Base-by-base conservation (phyloP, 257 asterid genomes). In the Eustoma russellianum region DNA sequence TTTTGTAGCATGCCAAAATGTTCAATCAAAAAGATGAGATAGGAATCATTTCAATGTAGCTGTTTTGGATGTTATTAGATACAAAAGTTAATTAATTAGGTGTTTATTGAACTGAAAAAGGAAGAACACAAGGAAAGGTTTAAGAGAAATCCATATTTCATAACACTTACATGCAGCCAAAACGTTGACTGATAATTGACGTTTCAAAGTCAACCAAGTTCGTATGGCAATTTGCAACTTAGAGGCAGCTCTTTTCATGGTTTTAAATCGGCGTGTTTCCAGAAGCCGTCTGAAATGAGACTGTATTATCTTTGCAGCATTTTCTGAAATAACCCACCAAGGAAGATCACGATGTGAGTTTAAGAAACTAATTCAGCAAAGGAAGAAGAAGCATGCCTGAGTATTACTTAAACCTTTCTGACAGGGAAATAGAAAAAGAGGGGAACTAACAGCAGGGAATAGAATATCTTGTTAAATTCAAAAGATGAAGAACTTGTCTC, bases 271-370 rank as follows among this genome's bases (percentile, higher is more conserved):
- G 56, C 58, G 77, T 10, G 48, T 74, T 64, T 74, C 77, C 64
- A 63, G 74, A 17, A 70, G 57, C 48, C 77, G 77, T 62, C 86
- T 84, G 53, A 74, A 79, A 60, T 77, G 83, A 70, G 93, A 79
- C 69, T 91, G 98, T 63, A 91, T 80, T 38, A 87, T 75, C 63
- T 63, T 80, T 38, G 98, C 94, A 70, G 98, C 98, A 76, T 82
- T 82, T 68, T 76, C 98, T 91, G 87, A 46, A 65, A 68, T 54
- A 61, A 58, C 33, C 47, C 55, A 43, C 57, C 28, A 64, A 60
- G 50, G 13, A 47, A 48, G 38, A 50, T 70, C 46, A 66, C 57
- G 18, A 28, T 46, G 46, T n/a, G 35, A 15, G 40, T 33, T 18
- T 33, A 6, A 34, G 44, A 13, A 44, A n/a, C n/a, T n/a, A n/a